Evolutionary conservation across 805 yeast species (phyloP).

Genomic region (Wickerhamiella alocasiicola): DNA sequence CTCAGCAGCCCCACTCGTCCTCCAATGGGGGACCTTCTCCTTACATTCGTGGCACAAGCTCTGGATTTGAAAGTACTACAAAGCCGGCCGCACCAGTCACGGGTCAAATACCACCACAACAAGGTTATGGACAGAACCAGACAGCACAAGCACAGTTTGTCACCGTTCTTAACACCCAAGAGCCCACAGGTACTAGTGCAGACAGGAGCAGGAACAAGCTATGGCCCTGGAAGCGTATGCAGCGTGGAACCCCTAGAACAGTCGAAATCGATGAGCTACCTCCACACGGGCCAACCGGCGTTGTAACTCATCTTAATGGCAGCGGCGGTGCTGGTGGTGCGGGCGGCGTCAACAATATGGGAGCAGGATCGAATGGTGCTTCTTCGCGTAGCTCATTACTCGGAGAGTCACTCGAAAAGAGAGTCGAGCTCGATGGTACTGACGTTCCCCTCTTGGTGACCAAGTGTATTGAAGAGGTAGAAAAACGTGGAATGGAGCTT

Average conservation of each 20-base stretch:
- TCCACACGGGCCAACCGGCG: background rate
- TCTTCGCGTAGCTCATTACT: slow-evolving; percentile 8
- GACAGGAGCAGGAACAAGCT: slow-evolving; percentile 5
- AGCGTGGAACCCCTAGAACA: slow-evolving; percentile 6
- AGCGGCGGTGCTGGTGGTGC: slow-evolving; percentile 4
- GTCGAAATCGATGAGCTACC: slow-evolving; percentile 4
- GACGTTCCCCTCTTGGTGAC: slow-evolving; percentile 59
- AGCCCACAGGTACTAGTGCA: background rate
- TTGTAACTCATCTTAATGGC: slow-evolving; percentile 3
- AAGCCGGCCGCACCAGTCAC: too few relatives aligned
- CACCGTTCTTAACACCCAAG: slow-evolving; percentile 12
- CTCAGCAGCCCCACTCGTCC: background rate
- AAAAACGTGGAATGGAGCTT: slow-evolving; percentile 53
- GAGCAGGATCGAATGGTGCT: background rate
- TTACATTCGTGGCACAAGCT: background rate
- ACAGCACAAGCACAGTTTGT: slow-evolving; percentile 8
- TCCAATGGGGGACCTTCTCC: background rate
- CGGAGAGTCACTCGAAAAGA: slow-evolving; percentile 43
- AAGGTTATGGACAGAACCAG: background rate
- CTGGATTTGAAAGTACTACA: background rate
- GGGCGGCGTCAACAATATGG: background rate
- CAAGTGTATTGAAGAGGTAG: slow-evolving; percentile 65
- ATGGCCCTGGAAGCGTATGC: slow-evolving; percentile 13
- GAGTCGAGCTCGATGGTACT: slow-evolving; percentile 50
- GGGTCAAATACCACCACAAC: too few relatives aligned